phyloP scores from a whole-genome alignment of 2,329 filamentous ascomycete genomes.

The Monosporascus sp. region DNA sequence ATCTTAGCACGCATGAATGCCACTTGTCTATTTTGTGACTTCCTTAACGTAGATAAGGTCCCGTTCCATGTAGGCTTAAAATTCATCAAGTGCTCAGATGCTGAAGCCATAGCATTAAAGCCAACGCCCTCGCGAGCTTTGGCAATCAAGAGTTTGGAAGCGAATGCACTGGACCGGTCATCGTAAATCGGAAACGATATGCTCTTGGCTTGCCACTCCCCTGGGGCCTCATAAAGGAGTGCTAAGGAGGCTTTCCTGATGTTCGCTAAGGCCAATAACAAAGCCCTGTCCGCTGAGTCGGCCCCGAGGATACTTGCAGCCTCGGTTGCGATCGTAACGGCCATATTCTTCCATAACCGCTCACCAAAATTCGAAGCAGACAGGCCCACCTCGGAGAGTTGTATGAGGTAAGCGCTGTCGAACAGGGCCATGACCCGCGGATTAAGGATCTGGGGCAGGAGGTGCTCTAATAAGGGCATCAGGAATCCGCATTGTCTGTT shows the following conservation, averaged over 20 bases:
- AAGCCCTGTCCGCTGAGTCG: background rate
- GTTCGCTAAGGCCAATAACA: background rate
- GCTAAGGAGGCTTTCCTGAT: background rate
- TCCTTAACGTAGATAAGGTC: background rate
- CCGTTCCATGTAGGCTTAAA: background rate
- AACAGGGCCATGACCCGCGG: background rate
- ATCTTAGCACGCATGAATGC: slow-evolving; percentile 5
- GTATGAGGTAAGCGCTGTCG: background rate
- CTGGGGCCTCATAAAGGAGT: background rate
- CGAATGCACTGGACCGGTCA: background rate
- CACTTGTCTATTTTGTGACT: background rate
- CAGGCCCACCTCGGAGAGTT: slow-evolving; percentile 4
- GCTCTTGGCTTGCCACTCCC: background rate
- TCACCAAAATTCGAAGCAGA: slow-evolving; percentile 6
- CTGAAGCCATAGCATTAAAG: background rate
- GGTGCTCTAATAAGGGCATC: background rate
- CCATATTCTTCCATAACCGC: slow-evolving; percentile 1
- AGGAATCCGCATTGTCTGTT: background rate
- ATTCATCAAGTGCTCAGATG: background rate
- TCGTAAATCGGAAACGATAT: background rate
- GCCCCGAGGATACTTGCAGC: background rate
- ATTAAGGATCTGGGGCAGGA: slow-evolving; percentile 1
- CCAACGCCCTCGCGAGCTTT: background rate
- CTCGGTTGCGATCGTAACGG: background rate
- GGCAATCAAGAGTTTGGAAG: background rate